Percentiles rank a stretch among this genome's conserved stretches.
Conservation (phyloP, 1,284 basidiomycete genomes). For the Rhizoctonia solani region DNA sequence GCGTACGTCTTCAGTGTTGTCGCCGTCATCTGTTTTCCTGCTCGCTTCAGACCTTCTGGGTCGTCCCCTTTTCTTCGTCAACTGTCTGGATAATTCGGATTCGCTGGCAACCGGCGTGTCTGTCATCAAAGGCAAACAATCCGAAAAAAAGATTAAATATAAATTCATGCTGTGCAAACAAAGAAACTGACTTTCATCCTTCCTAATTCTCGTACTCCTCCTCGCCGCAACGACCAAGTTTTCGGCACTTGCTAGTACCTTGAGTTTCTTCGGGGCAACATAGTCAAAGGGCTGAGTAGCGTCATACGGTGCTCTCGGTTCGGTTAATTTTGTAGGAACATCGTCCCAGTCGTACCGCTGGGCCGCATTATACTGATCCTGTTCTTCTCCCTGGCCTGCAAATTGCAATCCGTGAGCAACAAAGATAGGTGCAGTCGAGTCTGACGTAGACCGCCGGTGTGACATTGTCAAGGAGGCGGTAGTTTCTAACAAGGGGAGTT, state of each 20-base stretch:
- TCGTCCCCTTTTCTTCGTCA: conserved; percentile 14
- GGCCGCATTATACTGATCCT: conserved; percentile 22
- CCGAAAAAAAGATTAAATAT: neutral
- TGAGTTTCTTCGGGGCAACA: conserved; percentile 1
- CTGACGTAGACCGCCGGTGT: conserved; percentile 25
- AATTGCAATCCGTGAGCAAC: conserved; percentile 1
- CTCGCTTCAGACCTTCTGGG: neutral
- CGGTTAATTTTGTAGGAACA: conserved; percentile 20
- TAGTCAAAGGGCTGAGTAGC: conserved; percentile 30
- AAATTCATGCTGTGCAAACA: no score
- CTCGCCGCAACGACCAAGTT: neutral
- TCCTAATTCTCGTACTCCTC: neutral
- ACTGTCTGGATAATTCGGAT: neutral
- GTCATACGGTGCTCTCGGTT: conserved; percentile 17
- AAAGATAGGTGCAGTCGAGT: neutral
- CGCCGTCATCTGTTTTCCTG: conserved; percentile 30
- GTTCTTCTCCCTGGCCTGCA: conserved; percentile 4
- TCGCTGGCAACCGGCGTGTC: conserved; percentile 22
- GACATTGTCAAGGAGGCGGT: neutral
- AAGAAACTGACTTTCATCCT: no score
- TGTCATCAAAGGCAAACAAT: neutral
- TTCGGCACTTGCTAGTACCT: neutral
- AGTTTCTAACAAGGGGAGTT: neutral
- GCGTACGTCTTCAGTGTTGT: conserved; percentile 30
- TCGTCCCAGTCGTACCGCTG: conserved; percentile 28